Conservation (phyloP, 495 filamentous ascomycete species). For the Hypoxylon trugodes region DNA sequence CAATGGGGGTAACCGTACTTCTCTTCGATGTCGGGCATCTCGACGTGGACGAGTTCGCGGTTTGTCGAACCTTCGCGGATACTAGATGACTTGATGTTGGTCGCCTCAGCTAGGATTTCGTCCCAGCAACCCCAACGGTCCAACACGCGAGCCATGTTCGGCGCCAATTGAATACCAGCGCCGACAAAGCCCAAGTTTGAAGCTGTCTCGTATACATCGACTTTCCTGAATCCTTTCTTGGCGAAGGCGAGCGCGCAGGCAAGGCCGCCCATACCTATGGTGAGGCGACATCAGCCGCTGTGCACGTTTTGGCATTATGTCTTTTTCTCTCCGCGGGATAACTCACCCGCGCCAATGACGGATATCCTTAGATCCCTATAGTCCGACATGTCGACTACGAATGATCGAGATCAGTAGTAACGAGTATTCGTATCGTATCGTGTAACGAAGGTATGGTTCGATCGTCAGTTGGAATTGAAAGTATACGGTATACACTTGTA, state of each 20-base stretch:
- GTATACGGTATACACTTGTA: too few species aligned
- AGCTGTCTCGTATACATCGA: constrained; percentile 77
- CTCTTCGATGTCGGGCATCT: constrained; percentile 69
- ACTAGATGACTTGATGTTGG: constrained; percentile 55
- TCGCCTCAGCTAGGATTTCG: constrained; percentile 70
- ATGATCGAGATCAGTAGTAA: background rate
- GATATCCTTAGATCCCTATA: constrained; percentile 52
- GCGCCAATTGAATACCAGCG: constrained; percentile 82
- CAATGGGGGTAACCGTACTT: constrained; percentile 80
- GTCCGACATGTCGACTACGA: constrained; percentile 47
- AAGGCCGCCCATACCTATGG: constrained; percentile 78
- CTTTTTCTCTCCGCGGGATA: constrained; percentile 5
- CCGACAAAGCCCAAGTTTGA: constrained; percentile 82
- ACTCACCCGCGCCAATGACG: constrained; percentile 54
- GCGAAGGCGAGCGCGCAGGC: constrained; percentile 76
- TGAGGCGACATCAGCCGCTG: constrained; percentile 11
- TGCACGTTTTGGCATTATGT: background rate
- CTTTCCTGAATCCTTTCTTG: constrained; percentile 74
- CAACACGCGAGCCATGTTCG: constrained; percentile 80
- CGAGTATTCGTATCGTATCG: constrained; percentile 2
- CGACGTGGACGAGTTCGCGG: constrained; percentile 72
- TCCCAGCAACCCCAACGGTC: constrained; percentile 74
- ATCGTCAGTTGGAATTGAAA: constrained; percentile 12
- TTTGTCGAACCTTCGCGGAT: constrained; percentile 71
- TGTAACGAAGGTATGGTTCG: constrained; percentile 11